phyloP scores from a whole-genome alignment of 2,329 filamentous ascomycete genomes.

The Penicillium decumbens region DNA sequence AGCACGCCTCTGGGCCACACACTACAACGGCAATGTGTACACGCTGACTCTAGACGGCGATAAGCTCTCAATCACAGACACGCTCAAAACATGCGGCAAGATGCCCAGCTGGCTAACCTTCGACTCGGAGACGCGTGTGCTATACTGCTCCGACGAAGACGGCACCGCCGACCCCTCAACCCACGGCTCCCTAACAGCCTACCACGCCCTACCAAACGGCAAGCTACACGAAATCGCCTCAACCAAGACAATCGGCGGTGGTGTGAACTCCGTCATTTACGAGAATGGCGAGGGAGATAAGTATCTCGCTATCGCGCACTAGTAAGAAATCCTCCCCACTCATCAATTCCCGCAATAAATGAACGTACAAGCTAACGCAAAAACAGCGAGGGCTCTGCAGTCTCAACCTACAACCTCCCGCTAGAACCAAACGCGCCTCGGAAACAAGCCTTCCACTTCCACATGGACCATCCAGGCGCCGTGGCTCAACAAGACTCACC shows the following conservation, averaged over 20 bases:
- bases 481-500: conserved; percentile 52
- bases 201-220: conserved; percentile 19
- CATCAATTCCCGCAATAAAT: not conserved
- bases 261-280: conserved; percentile 35
- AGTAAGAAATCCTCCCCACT: conserved; percentile 26
- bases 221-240: conserved; percentile 21
- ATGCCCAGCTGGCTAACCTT: conserved; percentile 39
- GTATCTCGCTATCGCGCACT: conserved; percentile 37
- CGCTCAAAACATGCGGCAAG: conserved; percentile 29
- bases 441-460: conserved; percentile 44
- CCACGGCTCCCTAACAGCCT: conserved; percentile 30
- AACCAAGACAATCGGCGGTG: conserved; percentile 25
- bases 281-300: conserved; percentile 20
- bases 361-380: conserved; percentile 3
- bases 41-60: conserved; percentile 11
- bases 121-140: conserved; percentile 21
- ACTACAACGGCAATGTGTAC: conserved; percentile 24
- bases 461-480: conserved; percentile 34
- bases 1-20: conserved; percentile 20
- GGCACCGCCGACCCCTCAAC: conserved; percentile 21
- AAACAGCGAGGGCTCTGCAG: conserved; percentile 27
- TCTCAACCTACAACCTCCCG: conserved; percentile 34
- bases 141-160: conserved; percentile 37
- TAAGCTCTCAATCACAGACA: conserved; percentile 21
- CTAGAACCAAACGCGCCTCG: conserved; percentile 10